Evolutionary conservation across 1,284 basidiomycete genomes (phyloP).

Genomic region (Baeospora myosura): DNA sequence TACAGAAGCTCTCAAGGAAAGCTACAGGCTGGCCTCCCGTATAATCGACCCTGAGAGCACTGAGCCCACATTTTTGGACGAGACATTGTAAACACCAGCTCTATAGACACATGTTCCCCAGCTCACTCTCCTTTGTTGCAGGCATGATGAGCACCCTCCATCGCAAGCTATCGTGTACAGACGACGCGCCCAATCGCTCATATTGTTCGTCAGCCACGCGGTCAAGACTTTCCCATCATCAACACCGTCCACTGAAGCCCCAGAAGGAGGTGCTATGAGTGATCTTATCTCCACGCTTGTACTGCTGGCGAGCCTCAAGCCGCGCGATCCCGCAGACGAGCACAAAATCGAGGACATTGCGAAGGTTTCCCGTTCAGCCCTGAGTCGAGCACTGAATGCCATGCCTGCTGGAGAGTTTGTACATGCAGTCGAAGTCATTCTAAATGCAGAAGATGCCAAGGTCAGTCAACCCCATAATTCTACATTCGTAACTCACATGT

Average conservation of each 20-base stretch:
- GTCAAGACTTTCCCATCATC: slow-evolving; percentile 27
- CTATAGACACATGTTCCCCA: background rate
- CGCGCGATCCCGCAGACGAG: slow-evolving; percentile 25
- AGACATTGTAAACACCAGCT: slow-evolving; percentile 38
- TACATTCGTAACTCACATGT: no score
- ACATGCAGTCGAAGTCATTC: slow-evolving; percentile 41
- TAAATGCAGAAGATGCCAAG: slow-evolving; percentile 38
- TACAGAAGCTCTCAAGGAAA: slow-evolving; percentile 62
- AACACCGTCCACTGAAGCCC: slow-evolving; percentile 15
- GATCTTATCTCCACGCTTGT: slow-evolving; percentile 40
- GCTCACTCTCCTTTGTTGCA: slow-evolving; percentile 18
- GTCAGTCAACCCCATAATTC: slow-evolving; percentile 1
- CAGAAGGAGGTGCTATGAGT: slow-evolving; percentile 24
- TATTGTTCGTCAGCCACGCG: slow-evolving; percentile 50
- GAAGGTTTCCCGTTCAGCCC: slow-evolving; percentile 38
- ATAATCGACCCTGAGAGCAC: slow-evolving; percentile 32
- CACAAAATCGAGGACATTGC: slow-evolving; percentile 32
- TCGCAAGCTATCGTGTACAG: slow-evolving; percentile 38
- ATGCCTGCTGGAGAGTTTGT: slow-evolving; percentile 67
- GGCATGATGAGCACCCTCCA: slow-evolving; percentile 47
- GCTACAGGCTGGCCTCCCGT: slow-evolving; percentile 47
- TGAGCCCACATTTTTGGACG: slow-evolving; percentile 49
- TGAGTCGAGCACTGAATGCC: slow-evolving; percentile 45
- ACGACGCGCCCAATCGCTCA: slow-evolving; percentile 59
- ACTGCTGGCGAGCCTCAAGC: slow-evolving; percentile 29